These are phyloP conservation scores for Suhomyces ambrosiae DNA, from an alignment of 1,139 yeast species.

Conservation along the genomic window DNA sequence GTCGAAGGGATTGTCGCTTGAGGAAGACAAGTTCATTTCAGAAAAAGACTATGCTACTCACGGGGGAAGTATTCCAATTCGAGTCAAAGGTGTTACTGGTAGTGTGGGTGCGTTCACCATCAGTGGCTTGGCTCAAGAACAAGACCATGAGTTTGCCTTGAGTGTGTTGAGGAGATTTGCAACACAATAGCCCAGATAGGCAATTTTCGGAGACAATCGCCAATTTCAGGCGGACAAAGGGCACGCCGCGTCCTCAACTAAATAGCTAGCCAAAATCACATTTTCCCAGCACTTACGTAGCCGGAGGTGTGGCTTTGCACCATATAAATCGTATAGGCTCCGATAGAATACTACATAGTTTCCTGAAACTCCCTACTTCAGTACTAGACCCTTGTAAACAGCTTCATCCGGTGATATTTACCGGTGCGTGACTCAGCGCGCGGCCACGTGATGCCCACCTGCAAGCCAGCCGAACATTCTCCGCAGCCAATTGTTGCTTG, in stretches of 20 bases:
- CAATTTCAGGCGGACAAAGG: too few species aligned
- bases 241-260: too few species aligned
- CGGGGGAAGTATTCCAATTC: conserved; percentile 65
- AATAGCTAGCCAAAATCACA: too few species aligned
- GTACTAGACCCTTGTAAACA: too few species aligned
- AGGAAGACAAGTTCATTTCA: conserved; percentile 44
- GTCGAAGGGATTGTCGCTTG: conserved; percentile 29
- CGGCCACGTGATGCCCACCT: background rate
- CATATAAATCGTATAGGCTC: too few species aligned
- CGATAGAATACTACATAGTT: too few species aligned
- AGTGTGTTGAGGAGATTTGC: conserved; percentile 16
- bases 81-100: conserved; percentile 44
- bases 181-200: background rate
- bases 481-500: conserved; percentile 7
- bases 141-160: conserved; percentile 48
- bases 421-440: background rate
- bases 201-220: background rate
- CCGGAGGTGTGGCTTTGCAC: too few species aligned
- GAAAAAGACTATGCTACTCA: conserved; percentile 56
- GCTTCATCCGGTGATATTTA: too few species aligned
- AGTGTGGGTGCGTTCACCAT: conserved; percentile 59
- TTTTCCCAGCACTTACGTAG: too few species aligned
- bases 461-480: background rate
- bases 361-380: too few species aligned
- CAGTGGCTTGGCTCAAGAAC: conserved; percentile 56